A percentile compares a stretch with the other conserved stretches of the same genome.
These are phyloP conservation scores for Cytospora leucostoma DNA, from an alignment of 2,329 filamentous ascomycete species.

Conservation along the genomic window DNA sequence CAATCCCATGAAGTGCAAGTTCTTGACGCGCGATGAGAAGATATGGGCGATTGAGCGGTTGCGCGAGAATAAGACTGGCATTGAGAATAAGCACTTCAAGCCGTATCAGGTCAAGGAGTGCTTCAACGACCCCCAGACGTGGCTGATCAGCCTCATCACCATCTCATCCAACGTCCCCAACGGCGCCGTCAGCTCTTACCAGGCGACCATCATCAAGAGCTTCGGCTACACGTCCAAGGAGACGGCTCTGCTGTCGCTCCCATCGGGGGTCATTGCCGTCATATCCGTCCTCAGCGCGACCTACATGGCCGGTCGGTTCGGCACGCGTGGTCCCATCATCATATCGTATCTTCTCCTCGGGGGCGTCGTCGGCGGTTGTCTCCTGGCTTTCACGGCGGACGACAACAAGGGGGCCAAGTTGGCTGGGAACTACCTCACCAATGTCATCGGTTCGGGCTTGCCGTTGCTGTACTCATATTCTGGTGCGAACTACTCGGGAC, in stretches of 20 bases:
- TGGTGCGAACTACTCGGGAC: conserved; percentile 37
- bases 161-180: conserved; percentile 29
- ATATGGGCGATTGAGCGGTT: conserved; percentile 47
- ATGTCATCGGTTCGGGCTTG: conserved; percentile 40
- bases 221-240: conserved; percentile 29
- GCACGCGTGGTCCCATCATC: conserved; percentile 26
- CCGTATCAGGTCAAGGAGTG: conserved; percentile 53
- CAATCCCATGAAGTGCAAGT: conserved; percentile 21
- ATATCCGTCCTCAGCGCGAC: conserved; percentile 27
- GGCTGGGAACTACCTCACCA: conserved; percentile 43
- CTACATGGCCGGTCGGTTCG: conserved; percentile 24
- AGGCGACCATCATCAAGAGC: conserved; percentile 30
- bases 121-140: conserved; percentile 27
- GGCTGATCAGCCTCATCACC: conserved; percentile 29
- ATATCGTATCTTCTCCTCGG: conserved; percentile 35
- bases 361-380: conserved; percentile 40
- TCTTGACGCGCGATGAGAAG: conserved; percentile 24
- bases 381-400: conserved; percentile 39
- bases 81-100: conserved; percentile 70
- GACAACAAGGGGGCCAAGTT: conserved; percentile 39
- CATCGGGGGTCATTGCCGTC: conserved; percentile 40
- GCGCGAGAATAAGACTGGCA: conserved; percentile 64
- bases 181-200: conserved; percentile 29
- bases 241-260: conserved; percentile 40
- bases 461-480: conserved; percentile 42